phyloP scores from a whole-genome alignment of 371 early-diverging fungal genomes.

The Smittium mucronatum region DNA sequence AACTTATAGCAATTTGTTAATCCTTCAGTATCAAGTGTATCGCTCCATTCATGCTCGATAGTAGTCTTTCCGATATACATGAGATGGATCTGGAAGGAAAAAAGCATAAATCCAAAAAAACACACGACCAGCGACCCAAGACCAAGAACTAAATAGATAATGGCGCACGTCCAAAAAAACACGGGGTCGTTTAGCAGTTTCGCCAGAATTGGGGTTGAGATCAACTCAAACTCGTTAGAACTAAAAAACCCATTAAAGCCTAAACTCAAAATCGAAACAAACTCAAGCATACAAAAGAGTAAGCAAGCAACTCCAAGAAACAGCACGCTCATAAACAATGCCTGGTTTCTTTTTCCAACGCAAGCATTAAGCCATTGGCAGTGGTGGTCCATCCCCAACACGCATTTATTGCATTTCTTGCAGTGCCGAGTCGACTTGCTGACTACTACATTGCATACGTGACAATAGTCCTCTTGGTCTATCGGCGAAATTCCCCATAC shows the following conservation, averaged over 20 bases:
- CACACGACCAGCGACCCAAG: background rate
- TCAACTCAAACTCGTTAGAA: background rate
- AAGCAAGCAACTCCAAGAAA: conserved; percentile 13
- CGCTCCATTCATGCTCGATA: background rate
- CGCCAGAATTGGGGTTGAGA: background rate
- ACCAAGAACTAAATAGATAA: background rate
- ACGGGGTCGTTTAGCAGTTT: background rate
- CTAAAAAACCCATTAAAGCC: background rate
- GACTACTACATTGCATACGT: conserved; percentile 56
- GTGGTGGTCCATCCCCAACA: conserved; percentile 68
- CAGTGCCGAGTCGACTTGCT: conserved; percentile 46
- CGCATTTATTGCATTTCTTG: conserved; percentile 74
- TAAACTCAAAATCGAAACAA: background rate
- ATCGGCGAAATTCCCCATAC: conserved; percentile 54
- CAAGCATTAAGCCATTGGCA: conserved; percentile 69
- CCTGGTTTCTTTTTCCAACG: conserved; percentile 59
- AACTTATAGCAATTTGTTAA: too few relatives aligned
- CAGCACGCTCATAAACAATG: conserved; percentile 23
- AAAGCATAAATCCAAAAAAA: background rate
- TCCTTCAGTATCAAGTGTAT: background rate
- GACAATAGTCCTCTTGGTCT: conserved; percentile 46
- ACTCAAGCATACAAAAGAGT: background rate
- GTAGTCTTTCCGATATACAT: background rate
- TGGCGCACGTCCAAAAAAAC: background rate
- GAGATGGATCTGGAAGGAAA: background rate